These are phyloP conservation scores for Malus hybrid DNA, from an alignment of 331 rosid species.

Conservation along the genomic window DNA sequence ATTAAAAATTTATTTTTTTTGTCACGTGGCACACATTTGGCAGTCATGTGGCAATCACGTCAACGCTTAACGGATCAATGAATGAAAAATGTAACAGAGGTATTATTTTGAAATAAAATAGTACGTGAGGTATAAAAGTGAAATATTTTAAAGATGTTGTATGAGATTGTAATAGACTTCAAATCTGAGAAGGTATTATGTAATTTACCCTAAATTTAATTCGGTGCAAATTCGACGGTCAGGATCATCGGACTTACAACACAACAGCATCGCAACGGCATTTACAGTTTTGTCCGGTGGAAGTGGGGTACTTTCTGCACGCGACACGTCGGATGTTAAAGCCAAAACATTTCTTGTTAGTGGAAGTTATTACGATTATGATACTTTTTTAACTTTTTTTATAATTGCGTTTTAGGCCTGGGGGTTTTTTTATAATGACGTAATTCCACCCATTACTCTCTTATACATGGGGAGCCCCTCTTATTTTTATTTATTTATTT, in stretches of 20 bases:
- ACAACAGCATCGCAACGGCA: not conserved
- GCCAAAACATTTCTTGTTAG: constrained; percentile 18
- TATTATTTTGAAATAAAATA: too few species aligned
- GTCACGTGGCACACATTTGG: too few species aligned
- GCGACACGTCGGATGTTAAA: constrained; percentile 1
- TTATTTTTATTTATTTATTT: too few species aligned
- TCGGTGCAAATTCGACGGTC: not conserved
- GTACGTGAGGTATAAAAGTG: too few species aligned
- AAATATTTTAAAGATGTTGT: too few species aligned
- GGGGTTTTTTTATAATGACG: not conserved
- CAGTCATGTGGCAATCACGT: too few species aligned
- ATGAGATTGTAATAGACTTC: too few species aligned
- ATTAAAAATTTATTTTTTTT: too few species aligned
- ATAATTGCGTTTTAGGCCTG: not conserved
- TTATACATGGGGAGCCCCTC: too few species aligned
- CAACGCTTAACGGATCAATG: too few species aligned
- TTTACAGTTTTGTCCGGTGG: not conserved
- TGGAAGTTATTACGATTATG: not conserved
- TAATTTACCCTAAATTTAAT: not conserved
- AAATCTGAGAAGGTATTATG: too few species aligned
- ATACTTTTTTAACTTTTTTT: not conserved
- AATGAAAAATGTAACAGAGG: too few species aligned
- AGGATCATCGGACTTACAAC: not conserved
- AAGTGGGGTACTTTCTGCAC: not conserved
- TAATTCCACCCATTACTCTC: not conserved